Base-by-base conservation (phyloP, 2,329 filamentous ascomycete species). In the Albophoma yamanashiensis region DNA sequence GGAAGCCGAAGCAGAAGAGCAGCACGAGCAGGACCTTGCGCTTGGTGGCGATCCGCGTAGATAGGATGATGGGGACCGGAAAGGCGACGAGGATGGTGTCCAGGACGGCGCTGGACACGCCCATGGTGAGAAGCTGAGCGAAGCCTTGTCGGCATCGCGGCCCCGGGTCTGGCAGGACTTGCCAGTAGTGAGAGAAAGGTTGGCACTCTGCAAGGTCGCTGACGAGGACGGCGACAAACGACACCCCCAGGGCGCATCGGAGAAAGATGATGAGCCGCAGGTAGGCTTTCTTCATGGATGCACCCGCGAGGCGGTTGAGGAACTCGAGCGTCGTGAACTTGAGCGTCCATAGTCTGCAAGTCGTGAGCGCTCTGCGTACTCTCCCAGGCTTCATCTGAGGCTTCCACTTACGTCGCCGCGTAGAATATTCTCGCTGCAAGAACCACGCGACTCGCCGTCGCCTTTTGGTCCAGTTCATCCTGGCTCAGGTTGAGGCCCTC, bases 251-350 rank as follows among this genome's bases (percentile, higher is more conserved):
- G 61, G 90, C 89, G 70, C 85, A 84, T 62, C 91, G 85, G 63
- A 97, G 90, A 62, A 83, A 79, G 58, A 86, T 79, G 11, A 97
- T 77, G 17, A 86, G 84, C 56, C 84, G 74, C 63, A 91, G 86
- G 71, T 95, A 91, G 31, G 87, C 87, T 58, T 83, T 82, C 63
- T 88, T 86, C 89, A 92, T 97, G 60, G 91, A 89, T 55, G 88
- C 85, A 59, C 86, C 86, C 2, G 91, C 94, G 58, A 97, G 82
- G 60, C 93, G 88, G 71, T 89, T 89, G 66, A 97, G 87, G 69
- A 97, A 97, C 71, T 96, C 92, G 62, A 92, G 88, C 60, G 97
- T 88, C 42, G 92, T 91, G 67, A 88, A 84, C 73, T 97, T 99
- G 64, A 94, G 85, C 65, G 89, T 88, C 94, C 94, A 99, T 62